Percentiles rank a stretch among this genome's conserved stretches.
Evolutionary conservation across 2,329 filamentous ascomycete genomes (phyloP).

Genomic region (Penicillium sp.): DNA sequence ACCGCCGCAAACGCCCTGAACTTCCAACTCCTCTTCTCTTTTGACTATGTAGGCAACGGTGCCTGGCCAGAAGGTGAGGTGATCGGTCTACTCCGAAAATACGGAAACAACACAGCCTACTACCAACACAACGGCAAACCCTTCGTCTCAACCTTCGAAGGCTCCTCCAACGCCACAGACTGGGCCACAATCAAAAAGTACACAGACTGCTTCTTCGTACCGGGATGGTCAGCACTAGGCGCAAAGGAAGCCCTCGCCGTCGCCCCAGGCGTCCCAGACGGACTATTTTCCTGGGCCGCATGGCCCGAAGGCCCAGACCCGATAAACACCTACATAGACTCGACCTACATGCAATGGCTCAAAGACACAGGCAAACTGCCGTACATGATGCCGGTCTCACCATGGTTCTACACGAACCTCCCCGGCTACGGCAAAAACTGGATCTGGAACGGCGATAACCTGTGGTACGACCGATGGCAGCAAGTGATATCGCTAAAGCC

Average conservation of each 20-base stretch:
- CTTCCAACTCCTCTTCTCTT: slow-evolving; percentile 10
- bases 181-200: slow-evolving; percentile 47
- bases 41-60: slow-evolving; percentile 11
- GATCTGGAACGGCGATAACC: slow-evolving; percentile 61
- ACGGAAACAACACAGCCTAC: slow-evolving; percentile 4
- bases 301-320: slow-evolving; percentile 9
- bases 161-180: slow-evolving; percentile 42
- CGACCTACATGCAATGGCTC: slow-evolving; percentile 10
- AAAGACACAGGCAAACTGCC: slow-evolving; percentile 3
- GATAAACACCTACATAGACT: slow-evolving; percentile 9
- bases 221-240: slow-evolving; percentile 46
- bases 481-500: slow-evolving; percentile 38
- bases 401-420: slow-evolving; percentile 60
- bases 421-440: slow-evolving; percentile 61
- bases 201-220: slow-evolving; percentile 47
- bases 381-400: slow-evolving; percentile 58
- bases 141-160: slow-evolving; percentile 47
- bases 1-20: neutral
- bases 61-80: slow-evolving; percentile 8
- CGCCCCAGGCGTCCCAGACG: slow-evolving; percentile 5
- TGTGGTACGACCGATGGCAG: slow-evolving; percentile 62
- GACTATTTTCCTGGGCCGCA: slow-evolving; percentile 10
- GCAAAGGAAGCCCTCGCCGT: slow-evolving; percentile 28
- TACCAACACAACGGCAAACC: slow-evolving; percentile 9
- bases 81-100: slow-evolving; percentile 1